phyloP scores from a whole-genome alignment of 495 filamentous ascomycete genomes.

The Trichocladium uniseriatum region DNA sequence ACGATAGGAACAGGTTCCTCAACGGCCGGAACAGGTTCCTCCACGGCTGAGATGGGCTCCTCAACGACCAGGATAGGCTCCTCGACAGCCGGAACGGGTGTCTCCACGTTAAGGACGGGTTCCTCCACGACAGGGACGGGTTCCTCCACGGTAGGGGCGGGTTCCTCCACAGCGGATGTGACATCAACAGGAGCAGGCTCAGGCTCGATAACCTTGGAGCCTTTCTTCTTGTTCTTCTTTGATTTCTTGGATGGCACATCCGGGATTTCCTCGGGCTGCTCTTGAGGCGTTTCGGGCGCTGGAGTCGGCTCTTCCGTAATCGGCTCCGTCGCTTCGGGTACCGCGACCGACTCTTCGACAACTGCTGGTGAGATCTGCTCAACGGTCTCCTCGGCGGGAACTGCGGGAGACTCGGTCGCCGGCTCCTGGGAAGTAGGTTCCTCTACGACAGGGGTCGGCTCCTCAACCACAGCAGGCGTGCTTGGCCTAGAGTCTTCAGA shows the following conservation, averaged over 20 bases:
- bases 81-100: neutral
- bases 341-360: neutral
- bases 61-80: neutral
- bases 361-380: neutral
- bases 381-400: neutral
- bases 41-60: neutral
- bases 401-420: neutral
- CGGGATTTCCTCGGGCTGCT: neutral
- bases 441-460: neutral
- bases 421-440: neutral
- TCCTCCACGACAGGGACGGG: neutral
- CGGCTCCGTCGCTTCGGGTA: no score
- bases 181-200: neutral
- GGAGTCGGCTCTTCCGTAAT: neutral
- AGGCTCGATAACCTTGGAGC: slow-evolving; percentile 1
- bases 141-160: neutral
- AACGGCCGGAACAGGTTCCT: neutral
- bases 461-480: neutral
- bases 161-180: neutral
- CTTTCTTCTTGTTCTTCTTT: slow-evolving; percentile 20
- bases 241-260: no score
- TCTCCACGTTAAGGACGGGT: no score
- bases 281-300: neutral
- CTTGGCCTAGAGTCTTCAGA: slow-evolving; percentile 4
- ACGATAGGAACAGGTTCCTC: neutral